Base-by-base conservation (phyloP, 306 rosid genomes). In the Trichosanthes cucumerina region DNA sequence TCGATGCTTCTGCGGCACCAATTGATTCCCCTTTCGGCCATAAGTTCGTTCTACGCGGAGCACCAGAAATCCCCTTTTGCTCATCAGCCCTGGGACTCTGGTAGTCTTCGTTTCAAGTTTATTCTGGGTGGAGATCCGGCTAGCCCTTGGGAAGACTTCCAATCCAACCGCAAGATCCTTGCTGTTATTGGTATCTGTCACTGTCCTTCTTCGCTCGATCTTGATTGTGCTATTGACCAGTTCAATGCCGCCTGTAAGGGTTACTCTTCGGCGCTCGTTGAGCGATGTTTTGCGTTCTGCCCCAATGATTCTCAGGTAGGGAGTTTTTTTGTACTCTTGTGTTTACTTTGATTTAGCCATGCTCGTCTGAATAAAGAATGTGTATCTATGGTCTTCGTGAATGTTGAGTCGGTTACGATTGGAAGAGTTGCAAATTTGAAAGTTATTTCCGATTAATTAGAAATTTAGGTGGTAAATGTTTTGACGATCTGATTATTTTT, bases 61-160 rank as follows among this genome's bases (percentile, higher is more conserved):
- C 99, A 91, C 79, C 99, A 95, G 87, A 95, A 95, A 80, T 92
- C 98, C 0, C 99, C 99, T 0, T 95, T 95, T 79, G 82, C 97
- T 1, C 84, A 88, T 44, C 99, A 95, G 72, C 99, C 99, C 0
- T 95, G 99, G 99, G 93, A 91, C 50, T 83, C 97, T 36, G 97
- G 98, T 2, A 88, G 87, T 77, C 87, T 95, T 74, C 90, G 96
- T 0, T 92, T 92, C 88, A 91, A 91, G 82, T 95, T 92, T 81
- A 85, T 95, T 24, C 90, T 92, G 58, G 97, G 97, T 15, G 99
- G 99, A 1, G 84, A 87, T 10, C 88, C 92, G 5, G 93, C 96
- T 0, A 84, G 91, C 11, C 97, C 99, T 0, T 95, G 99, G 99
- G 99, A 95, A 80, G 99, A 95, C 80, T 95, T 95, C 73, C 98